Conservation (phyloP, 768 basidiomycete species). For the Leccinum olivaceopallidum region DNA sequence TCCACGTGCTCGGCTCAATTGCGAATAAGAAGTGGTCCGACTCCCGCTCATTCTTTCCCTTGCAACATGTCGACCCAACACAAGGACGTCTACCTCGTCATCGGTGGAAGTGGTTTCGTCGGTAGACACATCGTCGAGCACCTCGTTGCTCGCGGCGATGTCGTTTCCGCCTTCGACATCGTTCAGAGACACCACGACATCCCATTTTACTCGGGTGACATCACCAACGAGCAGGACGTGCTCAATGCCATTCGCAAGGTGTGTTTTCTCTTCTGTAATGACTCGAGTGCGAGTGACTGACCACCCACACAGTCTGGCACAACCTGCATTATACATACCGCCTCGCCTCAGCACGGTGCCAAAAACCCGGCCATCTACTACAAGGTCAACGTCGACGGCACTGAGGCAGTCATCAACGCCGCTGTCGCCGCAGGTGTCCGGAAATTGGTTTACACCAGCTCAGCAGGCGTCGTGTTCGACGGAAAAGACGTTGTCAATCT, state of each 20-base stretch:
- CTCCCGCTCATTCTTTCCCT: neutral
- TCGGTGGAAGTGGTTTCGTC: slow-evolving; percentile 92
- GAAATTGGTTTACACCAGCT: slow-evolving; percentile 94
- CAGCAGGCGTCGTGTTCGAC: slow-evolving; percentile 88
- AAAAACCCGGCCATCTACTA: slow-evolving; percentile 74
- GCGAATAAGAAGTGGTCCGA: slow-evolving; percentile 13
- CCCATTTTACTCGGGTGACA: slow-evolving; percentile 87
- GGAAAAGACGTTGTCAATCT: slow-evolving; percentile 78
- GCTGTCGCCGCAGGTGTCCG: slow-evolving; percentile 69
- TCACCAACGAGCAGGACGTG: slow-evolving; percentile 75
- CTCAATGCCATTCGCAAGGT: slow-evolving; percentile 74
- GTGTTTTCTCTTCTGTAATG: slow-evolving; percentile 18
- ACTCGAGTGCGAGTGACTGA: neutral
- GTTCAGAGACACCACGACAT: slow-evolving; percentile 89
- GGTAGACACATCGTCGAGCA: slow-evolving; percentile 90
- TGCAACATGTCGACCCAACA: slow-evolving; percentile 21
- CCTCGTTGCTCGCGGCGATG: slow-evolving; percentile 74
- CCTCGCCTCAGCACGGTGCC: slow-evolving; percentile 74
- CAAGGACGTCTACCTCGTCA: slow-evolving; percentile 81
- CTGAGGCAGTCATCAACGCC: slow-evolving; percentile 80
- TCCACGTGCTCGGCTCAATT: slow-evolving; percentile 11
- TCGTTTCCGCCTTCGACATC: slow-evolving; percentile 87
- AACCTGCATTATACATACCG: slow-evolving; percentile 95
- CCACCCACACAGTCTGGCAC: slow-evolving; percentile 58
- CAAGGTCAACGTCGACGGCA: slow-evolving; percentile 95